These are phyloP conservation scores for Cyberlindnera amylophila DNA, from an alignment of 805 yeast genomes.

Conservation along the genomic window DNA sequence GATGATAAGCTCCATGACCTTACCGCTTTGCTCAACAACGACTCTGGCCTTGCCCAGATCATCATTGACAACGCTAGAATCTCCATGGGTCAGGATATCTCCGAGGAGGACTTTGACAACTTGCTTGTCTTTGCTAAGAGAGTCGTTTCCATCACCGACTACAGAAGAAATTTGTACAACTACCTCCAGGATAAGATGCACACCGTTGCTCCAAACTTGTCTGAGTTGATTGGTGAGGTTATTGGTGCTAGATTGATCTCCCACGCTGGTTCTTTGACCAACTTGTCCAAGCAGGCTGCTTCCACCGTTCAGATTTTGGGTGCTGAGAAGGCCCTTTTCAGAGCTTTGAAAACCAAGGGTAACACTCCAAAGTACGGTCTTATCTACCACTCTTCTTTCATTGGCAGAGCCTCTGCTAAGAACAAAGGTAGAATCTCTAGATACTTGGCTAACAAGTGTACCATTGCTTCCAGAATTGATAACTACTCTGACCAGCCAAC, in stretches of 20 bases:
- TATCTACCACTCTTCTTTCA: constrained; percentile 92
- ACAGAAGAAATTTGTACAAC: constrained; percentile 77
- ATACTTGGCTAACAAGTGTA: constrained; percentile 97
- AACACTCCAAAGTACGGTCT: constrained; percentile 98
- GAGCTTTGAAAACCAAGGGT: constrained; percentile 97
- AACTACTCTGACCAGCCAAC: constrained; percentile 94
- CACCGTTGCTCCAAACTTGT: constrained; percentile 94
- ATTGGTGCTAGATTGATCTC: constrained; percentile 98
- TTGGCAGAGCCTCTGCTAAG: constrained; percentile 95
- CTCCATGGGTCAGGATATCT: constrained; percentile 98
- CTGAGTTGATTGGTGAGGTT: constrained; percentile 96
- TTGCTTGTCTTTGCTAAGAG: constrained; percentile 89
- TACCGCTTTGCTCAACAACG: constrained; percentile 78
- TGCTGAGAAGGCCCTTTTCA: constrained; percentile 97
- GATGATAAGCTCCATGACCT: constrained; percentile 85
- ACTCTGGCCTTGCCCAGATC: constrained; percentile 86
- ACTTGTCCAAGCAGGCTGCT: constrained; percentile 96
- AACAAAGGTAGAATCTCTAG: constrained; percentile 99
- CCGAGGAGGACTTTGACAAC: constrained; percentile 91
- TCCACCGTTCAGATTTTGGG: constrained; percentile 98
- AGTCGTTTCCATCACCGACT: constrained; percentile 87
- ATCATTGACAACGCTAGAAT: constrained; percentile 93
- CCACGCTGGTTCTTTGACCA: constrained; percentile 97
- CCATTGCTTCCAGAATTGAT: constrained; percentile 98
- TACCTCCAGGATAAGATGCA: constrained; percentile 95